phyloP scores from a whole-genome alignment of 768 basidiomycete genomes.

The Leccinum variicolor region DNA sequence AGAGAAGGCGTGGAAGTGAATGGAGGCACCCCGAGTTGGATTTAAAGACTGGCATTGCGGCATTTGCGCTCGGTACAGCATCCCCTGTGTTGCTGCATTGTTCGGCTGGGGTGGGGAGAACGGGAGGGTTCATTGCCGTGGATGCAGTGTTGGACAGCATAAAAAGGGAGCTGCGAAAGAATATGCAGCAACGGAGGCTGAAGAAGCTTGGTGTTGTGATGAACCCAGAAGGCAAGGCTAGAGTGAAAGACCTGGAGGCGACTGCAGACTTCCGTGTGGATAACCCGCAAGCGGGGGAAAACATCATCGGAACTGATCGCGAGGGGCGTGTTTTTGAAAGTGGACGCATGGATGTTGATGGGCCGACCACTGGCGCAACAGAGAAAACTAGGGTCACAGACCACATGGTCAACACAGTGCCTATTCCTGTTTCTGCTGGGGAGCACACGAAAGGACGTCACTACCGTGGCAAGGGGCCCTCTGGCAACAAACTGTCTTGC shows the following conservation, averaged over 20 bases:
- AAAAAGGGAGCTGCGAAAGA: slow-evolving; percentile 50
- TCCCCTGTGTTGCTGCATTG: slow-evolving; percentile 81
- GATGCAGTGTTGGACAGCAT: slow-evolving; percentile 82
- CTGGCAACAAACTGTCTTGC: slow-evolving; percentile 7
- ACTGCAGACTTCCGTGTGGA: slow-evolving; percentile 5
- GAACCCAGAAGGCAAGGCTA: not conserved
- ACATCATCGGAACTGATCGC: not conserved
- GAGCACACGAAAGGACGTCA: slow-evolving; percentile 22
- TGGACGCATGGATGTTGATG: slow-evolving; percentile 28
- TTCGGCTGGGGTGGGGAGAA: slow-evolving; percentile 93
- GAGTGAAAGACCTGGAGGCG: slow-evolving; percentile 1
- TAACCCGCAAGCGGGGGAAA: slow-evolving; percentile 8
- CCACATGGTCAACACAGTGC: slow-evolving; percentile 20
- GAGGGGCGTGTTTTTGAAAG: slow-evolving; percentile 3
- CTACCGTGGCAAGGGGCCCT: not conserved
- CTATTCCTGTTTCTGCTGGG: slow-evolving; percentile 28
- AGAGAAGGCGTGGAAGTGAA: slow-evolving; percentile 13
- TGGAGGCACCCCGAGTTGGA: slow-evolving; percentile 46
- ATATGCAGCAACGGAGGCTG: slow-evolving; percentile 21
- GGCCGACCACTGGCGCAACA: slow-evolving; percentile 1
- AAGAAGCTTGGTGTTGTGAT: not conserved
- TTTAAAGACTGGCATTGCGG: slow-evolving; percentile 50
- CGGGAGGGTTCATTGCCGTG: slow-evolving; percentile 89
- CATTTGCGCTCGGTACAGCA: slow-evolving; percentile 42
- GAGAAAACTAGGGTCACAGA: slow-evolving; percentile 1